Percentiles rank a stretch among this genome's conserved stretches.
Conservation (phyloP, 1,284 basidiomycete genomes). For the Leccinum insigne region DNA sequence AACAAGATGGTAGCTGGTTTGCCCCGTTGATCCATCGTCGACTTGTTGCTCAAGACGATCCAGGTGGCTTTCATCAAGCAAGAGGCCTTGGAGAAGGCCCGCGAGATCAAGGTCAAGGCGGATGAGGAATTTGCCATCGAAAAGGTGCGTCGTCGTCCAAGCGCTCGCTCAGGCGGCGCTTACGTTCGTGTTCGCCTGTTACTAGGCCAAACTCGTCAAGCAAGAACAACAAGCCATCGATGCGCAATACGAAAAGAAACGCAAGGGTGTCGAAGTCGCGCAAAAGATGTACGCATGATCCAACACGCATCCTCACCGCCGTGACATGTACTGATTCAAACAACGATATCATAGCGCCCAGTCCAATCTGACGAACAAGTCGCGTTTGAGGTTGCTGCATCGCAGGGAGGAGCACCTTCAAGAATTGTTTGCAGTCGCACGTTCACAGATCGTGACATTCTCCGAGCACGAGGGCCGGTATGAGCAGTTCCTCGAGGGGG, state of each 20-base stretch:
- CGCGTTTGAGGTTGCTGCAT: constrained; percentile 89
- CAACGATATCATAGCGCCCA: constrained; percentile 64
- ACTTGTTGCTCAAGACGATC: constrained; percentile 9
- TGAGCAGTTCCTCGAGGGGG: constrained; percentile 73
- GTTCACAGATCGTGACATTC: constrained; percentile 62
- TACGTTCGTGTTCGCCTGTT: background rate
- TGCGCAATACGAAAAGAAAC: constrained; percentile 91
- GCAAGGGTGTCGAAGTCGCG: constrained; percentile 87
- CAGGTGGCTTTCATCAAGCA: constrained; percentile 97
- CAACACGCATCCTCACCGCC: background rate
- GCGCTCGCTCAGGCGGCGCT: background rate
- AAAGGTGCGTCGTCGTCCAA: constrained; percentile 58
- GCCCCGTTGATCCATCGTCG: constrained; percentile 19
- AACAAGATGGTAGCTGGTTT: constrained; percentile 87
- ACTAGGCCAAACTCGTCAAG: constrained; percentile 91
- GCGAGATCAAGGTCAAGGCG: constrained; percentile 96
- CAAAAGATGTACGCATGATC: constrained; percentile 83
- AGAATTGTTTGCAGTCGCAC: constrained; percentile 82
- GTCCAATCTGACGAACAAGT: constrained; percentile 96
- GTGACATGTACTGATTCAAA: background rate
- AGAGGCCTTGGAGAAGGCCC: constrained; percentile 93
- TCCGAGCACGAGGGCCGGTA: constrained; percentile 75
- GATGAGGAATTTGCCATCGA: constrained; percentile 98
- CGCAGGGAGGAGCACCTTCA: constrained; percentile 93
- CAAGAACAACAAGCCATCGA: constrained; percentile 94